Conservation (phyloP, 257 asterid genomes). For the Scutellaria galericulata region DNA sequence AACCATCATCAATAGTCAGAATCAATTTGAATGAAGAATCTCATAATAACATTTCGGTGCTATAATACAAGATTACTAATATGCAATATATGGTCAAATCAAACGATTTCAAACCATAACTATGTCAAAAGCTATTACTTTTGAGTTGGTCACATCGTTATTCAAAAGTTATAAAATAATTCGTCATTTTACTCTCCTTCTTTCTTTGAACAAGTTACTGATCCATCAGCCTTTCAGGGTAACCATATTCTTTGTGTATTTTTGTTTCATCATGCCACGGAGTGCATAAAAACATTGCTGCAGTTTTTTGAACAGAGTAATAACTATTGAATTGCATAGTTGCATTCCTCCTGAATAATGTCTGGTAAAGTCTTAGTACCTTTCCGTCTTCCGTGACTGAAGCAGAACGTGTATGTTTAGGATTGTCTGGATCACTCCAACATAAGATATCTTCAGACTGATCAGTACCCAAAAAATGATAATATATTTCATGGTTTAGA, state of each 20-base stretch:
- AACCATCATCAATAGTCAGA: conserved; percentile 14
- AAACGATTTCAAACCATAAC: conserved; percentile 4
- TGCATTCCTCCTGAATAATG: conserved; percentile 17
- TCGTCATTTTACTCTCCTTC: neutral
- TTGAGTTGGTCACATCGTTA: neutral
- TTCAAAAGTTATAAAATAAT: neutral
- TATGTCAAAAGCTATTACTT: neutral
- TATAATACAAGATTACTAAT: conserved; percentile 14
- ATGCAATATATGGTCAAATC: neutral
- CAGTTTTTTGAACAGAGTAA: neutral
- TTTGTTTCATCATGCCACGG: neutral
- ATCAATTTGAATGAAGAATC: neutral
- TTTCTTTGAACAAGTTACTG: neutral
- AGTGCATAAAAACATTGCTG: neutral
- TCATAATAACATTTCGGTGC: neutral
- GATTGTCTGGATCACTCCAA: conserved; percentile 85
- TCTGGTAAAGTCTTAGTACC: conserved; percentile 47
- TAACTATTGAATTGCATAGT: conserved; percentile 19
- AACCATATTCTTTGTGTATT: neutral
- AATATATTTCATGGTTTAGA: conserved; percentile 85
- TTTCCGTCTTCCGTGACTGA: conserved; percentile 89
- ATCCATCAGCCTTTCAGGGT: neutral
- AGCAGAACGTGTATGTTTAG: conserved; percentile 69
- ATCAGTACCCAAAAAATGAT: conserved; percentile 87
- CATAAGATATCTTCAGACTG: conserved; percentile 90